Evolutionary conservation across 768 basidiomycete genomes (phyloP).

Genomic region (Bullera alba): DNA sequence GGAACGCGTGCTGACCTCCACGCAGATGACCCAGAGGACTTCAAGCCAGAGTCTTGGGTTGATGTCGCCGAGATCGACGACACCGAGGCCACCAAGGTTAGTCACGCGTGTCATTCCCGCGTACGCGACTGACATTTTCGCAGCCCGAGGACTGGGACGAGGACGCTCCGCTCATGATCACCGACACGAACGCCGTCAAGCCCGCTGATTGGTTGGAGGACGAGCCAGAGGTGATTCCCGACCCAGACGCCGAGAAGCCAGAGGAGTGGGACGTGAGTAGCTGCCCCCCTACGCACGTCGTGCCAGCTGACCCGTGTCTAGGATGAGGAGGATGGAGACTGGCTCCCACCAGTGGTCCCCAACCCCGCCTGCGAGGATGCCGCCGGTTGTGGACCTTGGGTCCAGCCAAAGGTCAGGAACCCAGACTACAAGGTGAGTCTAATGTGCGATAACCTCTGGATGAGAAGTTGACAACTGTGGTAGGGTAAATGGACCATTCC

Average conservation of each 20-base stretch:
- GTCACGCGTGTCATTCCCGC: background rate
- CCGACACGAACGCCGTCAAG: constrained; percentile 76
- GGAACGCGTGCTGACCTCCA: constrained; percentile 1
- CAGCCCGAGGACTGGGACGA: constrained; percentile 98
- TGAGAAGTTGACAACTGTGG: constrained; percentile 1
- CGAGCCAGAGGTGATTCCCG: constrained; percentile 70
- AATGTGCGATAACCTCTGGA: background rate
- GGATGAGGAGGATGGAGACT: constrained; percentile 98
- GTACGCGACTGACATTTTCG: constrained; percentile 9
- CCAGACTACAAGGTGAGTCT: constrained; percentile 66
- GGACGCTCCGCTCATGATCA: constrained; percentile 84
- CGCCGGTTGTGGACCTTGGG: constrained; percentile 94
- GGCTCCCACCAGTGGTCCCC: constrained; percentile 79
- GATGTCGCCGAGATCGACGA: constrained; percentile 80
- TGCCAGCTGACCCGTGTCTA: constrained; percentile 1
- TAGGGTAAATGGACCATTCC: constrained; percentile 93
- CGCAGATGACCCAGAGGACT: constrained; percentile 74
- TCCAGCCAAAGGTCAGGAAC: constrained; percentile 81
- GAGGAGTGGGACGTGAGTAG: constrained; percentile 81
- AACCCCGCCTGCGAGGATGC: constrained; percentile 88
- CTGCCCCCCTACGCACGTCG: background rate
- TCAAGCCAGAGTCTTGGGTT: constrained; percentile 89
- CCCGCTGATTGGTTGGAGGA: constrained; percentile 95
- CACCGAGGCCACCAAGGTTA: constrained; percentile 71
- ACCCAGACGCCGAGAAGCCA: constrained; percentile 81